Percentiles rank a stretch among this genome's conserved stretches.
phyloP scores from a whole-genome alignment of 2,329 filamentous ascomycete species.

The Ophiostoma sp. region DNA sequence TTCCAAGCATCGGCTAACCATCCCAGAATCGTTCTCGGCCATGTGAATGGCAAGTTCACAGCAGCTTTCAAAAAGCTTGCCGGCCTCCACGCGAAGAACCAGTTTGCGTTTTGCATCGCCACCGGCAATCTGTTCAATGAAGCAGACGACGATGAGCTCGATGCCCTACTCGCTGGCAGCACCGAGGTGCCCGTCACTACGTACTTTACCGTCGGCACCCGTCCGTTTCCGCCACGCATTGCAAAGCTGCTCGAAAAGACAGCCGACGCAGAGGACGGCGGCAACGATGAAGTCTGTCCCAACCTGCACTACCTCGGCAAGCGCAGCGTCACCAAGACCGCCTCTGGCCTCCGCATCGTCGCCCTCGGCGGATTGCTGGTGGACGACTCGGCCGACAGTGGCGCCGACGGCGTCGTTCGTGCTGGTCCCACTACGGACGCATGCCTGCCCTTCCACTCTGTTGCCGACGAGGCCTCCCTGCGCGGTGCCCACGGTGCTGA shows the following conservation, averaged over 20 bases:
- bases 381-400: constrained; percentile 1
- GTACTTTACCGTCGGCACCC: constrained; percentile 80
- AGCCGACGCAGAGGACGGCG: constrained; percentile 29
- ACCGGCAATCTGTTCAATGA: constrained; percentile 74
- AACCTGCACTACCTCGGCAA: constrained; percentile 89
- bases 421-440: constrained; percentile 61
- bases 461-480: constrained; percentile 68
- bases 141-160: constrained; percentile 52
- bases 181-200: constrained; percentile 73
- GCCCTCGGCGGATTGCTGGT: constrained; percentile 66
- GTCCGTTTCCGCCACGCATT: constrained; percentile 64
- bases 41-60: constrained; percentile 71
- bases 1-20: background rate
- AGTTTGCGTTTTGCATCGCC: constrained; percentile 78
- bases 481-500: constrained; percentile 73
- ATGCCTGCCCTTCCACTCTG: constrained; percentile 70
- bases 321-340: constrained; percentile 79
- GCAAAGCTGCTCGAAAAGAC: constrained; percentile 60
- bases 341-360: constrained; percentile 84
- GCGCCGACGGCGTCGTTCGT: constrained; percentile 30
- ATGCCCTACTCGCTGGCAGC: constrained; percentile 63
- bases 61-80: constrained; percentile 74
- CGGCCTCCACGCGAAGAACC: constrained; percentile 77
- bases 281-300: constrained; percentile 60
- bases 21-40: constrained; percentile 70